Conservation (phyloP, 202 grass and related monocot genomes). For the Hordeum pubiflorum region DNA sequence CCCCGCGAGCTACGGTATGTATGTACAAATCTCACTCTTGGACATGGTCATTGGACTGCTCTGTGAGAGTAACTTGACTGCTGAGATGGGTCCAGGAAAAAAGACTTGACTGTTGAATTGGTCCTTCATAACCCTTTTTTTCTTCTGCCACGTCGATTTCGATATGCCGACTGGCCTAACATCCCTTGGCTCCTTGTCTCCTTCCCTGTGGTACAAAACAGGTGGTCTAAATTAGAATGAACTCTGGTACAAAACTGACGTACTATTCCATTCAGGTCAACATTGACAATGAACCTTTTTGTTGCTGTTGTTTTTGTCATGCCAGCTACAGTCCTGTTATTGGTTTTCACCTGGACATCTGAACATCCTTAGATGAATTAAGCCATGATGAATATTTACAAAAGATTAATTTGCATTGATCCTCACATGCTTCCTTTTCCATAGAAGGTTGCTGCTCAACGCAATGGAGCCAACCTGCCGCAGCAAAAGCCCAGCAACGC, state of each 20-base stretch:
- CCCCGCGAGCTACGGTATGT: not conserved
- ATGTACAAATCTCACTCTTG: not conserved
- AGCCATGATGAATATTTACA: not conserved
- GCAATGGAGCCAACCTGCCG: slow-evolving; percentile 41
- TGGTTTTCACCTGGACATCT: not conserved
- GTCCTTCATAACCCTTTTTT: not conserved
- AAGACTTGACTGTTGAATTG: not conserved
- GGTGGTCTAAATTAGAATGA: not conserved
- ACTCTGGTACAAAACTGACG: not conserved
- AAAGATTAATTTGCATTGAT: not conserved
- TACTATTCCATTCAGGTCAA: not conserved
- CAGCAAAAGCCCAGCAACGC: slow-evolving; percentile 41
- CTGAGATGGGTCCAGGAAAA: not conserved
- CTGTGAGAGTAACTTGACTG: not conserved
- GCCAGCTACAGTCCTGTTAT: not conserved
- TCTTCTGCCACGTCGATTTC: not conserved
- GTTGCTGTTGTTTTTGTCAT: not conserved
- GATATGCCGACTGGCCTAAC: not conserved
- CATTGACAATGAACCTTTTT: not conserved
- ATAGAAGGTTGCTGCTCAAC: slow-evolving; percentile 31
- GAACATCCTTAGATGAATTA: not conserved
- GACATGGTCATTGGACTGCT: slow-evolving; percentile 5
- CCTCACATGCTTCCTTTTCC: slow-evolving; percentile 3
- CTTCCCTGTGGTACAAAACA: not conserved
- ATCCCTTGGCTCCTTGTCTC: not conserved